Evolutionary conservation across 495 filamentous ascomycete species (phyloP).

Genomic region (Extremus antarcticus): DNA sequence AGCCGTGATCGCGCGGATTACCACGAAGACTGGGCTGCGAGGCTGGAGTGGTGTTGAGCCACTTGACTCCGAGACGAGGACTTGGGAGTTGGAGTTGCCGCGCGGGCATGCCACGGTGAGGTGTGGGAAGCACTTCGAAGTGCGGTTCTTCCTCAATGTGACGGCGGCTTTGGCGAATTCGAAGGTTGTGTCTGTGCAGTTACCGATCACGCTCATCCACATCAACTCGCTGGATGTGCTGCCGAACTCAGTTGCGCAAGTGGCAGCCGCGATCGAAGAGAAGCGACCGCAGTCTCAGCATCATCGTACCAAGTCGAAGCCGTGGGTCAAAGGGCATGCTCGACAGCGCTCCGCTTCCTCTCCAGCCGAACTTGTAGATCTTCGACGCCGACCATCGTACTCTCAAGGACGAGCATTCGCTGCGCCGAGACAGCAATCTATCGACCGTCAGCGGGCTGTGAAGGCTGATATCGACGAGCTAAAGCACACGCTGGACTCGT

Average conservation of each 20-base stretch:
- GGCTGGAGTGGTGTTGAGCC: constrained; percentile 38
- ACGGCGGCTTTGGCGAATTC: constrained; percentile 34
- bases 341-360: constrained; percentile 15
- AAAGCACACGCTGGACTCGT: constrained; percentile 23
- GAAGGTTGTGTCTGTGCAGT: constrained; percentile 41
- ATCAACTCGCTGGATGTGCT: constrained; percentile 53
- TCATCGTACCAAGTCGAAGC: constrained; percentile 2
- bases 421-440: constrained; percentile 29
- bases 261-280: constrained; percentile 44
- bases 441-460: constrained; percentile 28
- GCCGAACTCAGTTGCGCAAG: constrained; percentile 46
- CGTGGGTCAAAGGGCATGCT: neutral
- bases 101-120: constrained; percentile 39
- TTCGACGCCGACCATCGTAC: constrained; percentile 22
- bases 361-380: neutral
- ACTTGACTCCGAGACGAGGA: constrained; percentile 37
- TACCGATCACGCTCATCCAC: constrained; percentile 46
- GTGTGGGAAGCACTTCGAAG: constrained; percentile 40
- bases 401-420: constrained; percentile 34
- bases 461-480: constrained; percentile 25
- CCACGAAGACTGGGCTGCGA: constrained; percentile 31
- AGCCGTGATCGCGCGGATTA: constrained; percentile 31
- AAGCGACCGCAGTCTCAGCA: constrained; percentile 26
- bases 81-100: constrained; percentile 43
- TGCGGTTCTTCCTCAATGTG: constrained; percentile 44